Evolutionary conservation across 2,329 filamentous ascomycete genomes (phyloP).

Genomic region (Scedosporium minutisporum): DNA sequence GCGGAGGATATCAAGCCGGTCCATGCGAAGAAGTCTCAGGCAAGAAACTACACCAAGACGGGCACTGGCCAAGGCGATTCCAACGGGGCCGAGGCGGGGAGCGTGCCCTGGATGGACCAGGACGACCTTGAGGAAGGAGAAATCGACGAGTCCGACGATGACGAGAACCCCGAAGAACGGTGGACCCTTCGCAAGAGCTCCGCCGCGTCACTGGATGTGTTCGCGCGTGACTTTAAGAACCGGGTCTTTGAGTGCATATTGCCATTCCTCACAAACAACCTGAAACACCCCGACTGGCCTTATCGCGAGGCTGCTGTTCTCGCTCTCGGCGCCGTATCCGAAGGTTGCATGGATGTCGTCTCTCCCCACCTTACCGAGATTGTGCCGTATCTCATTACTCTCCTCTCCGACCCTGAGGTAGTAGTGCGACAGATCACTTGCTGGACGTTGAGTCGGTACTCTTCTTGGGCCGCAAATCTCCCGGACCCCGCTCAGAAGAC

Average conservation of each 20-base stretch:
- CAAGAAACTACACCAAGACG: constrained; percentile 35
- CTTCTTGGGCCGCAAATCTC: constrained; percentile 78
- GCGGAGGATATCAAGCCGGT: constrained; percentile 85
- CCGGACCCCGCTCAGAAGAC: constrained; percentile 56
- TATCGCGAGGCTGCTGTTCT: constrained; percentile 90
- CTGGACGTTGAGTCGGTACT: constrained; percentile 93
- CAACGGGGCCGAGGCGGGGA: constrained; percentile 32
- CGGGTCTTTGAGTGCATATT: constrained; percentile 86
- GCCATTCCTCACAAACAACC: constrained; percentile 82
- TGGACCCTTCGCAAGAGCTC: constrained; percentile 98
- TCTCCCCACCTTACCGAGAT: constrained; percentile 84
- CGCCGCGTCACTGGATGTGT: constrained; percentile 86
- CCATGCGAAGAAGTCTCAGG: constrained; percentile 65
- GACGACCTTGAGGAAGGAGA: constrained; percentile 82
- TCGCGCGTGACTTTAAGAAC: constrained; percentile 80
- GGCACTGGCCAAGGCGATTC: constrained; percentile 31
- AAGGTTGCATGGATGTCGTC: constrained; percentile 85
- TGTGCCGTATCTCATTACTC: constrained; percentile 78
- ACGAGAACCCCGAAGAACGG: constrained; percentile 74
- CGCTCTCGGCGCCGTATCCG: constrained; percentile 86
- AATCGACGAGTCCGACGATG: constrained; percentile 66
- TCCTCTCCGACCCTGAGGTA: constrained; percentile 76
- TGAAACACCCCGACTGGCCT: constrained; percentile 83
- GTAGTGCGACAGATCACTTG: constrained; percentile 95
- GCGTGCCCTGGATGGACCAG: constrained; percentile 53